phyloP scores from a whole-genome alignment of 2,329 filamentous ascomycete genomes.

The Zopfia rhizophila region DNA sequence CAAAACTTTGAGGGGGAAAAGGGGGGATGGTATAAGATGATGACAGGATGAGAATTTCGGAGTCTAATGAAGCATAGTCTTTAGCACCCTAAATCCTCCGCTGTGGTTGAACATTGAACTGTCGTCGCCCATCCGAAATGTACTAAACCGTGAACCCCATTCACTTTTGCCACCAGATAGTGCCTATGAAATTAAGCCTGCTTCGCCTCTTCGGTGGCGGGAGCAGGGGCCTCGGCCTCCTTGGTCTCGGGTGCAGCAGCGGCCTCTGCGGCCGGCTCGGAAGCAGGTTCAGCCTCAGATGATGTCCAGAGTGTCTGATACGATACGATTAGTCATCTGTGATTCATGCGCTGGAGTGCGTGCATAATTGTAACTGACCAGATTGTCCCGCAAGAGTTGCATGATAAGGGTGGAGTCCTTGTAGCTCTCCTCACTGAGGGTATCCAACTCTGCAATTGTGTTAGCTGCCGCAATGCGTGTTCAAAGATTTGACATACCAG shows the following conservation, averaged over 20 bases:
- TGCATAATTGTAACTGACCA: conserved; percentile 65
- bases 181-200: conserved; percentile 61
- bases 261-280: conserved; percentile 65
- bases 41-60: conserved; percentile 50
- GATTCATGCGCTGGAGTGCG: conserved; percentile 40
- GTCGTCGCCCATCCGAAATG: conserved; percentile 46
- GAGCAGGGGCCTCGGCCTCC: conserved; percentile 55
- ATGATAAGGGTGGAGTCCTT: conserved; percentile 99
- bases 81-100: conserved; percentile 46
- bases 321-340: conserved; percentile 36
- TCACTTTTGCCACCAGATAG: conserved; percentile 45
- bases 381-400: conserved; percentile 97
- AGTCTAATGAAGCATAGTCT: conserved; percentile 50
- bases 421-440: conserved; percentile 98
- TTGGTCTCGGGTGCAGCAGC: conserved; percentile 62
- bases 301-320: conserved; percentile 96
- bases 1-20: too few relatives aligned
- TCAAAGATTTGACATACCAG: conserved; percentile 63
- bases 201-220: conserved; percentile 68
- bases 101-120: conserved; percentile 42
- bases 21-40: conserved; percentile 24
- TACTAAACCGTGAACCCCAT: conserved; percentile 43
- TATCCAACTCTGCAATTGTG: conserved; percentile 80
- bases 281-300: conserved; percentile 89
- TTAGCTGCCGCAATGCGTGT: conserved; percentile 21